Evolutionary conservation across 805 yeast species (phyloP), one percentile per base, ranked within the genome.

Genomic region (Saturnispora silvae): DNA sequence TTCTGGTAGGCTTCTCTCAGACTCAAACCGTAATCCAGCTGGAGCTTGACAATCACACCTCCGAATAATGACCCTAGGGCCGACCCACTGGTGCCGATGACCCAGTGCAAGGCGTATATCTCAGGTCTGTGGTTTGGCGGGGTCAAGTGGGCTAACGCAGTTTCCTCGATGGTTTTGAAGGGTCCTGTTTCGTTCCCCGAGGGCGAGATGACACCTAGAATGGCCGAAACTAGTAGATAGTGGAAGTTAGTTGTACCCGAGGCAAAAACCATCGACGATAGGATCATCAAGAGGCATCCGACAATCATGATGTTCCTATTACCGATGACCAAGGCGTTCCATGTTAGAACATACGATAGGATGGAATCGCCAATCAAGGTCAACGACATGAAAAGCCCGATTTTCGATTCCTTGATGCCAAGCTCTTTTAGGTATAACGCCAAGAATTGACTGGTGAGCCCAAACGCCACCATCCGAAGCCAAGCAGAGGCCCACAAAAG

Each of bases 151-250:
- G 95, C 92, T 34, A 85, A 64, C 28, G 82, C 69, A 1, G 89
- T 76, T 51, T 84, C 95, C 54, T 85, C 95, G 20, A 85, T 75
- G 0, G 92, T 74, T 51, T 81, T 79, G 56, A 85, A 85, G 0
- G 95, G 95, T 0, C 95, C 95, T 0, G 87, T 83, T 51, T 85
- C 95, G 50, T 79, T 86, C 18, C 95, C 94, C 20, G 84, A 75
- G 2, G 95, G 92, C 2, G 94, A 81, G 6, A 85, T 81, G 14
- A 85, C 95, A 1, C 95, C 95, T 22, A 82, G 40, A 2, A 82
- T 70, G 2, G 95, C 92, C 7, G 92, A 92, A 2, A 65, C 18
- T 16, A 85, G 59, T 28, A 85, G 61, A 1, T 79, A 44, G 45
- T 59, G 51, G 53, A 64, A 83, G 45, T 71, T 70, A 24, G 71